A percentile compares a stretch with the other conserved stretches of the same genome.
Evolutionary conservation across 306 rosid genomes (phyloP).

Genomic region (Cicer bijugum): DNA sequence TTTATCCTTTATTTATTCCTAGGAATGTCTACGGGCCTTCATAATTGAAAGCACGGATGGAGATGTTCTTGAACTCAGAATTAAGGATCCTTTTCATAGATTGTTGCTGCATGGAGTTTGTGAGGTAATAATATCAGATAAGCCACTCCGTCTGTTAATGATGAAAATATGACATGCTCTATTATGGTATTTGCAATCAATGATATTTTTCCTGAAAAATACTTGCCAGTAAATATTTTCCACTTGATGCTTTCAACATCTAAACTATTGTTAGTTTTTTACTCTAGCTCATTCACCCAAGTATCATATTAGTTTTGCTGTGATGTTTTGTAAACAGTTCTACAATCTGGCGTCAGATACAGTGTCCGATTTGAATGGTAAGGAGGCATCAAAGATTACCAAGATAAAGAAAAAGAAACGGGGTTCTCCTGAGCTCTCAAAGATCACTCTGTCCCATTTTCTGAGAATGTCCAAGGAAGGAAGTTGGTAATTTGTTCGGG

Average conservation of each 20-base stretch:
- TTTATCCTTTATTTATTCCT: slow-evolving; percentile 12
- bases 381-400: slow-evolving; percentile 60
- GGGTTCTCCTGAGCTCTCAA: slow-evolving; percentile 60
- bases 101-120: slow-evolving; percentile 91
- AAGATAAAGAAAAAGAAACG: slow-evolving; percentile 68
- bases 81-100: slow-evolving; percentile 86
- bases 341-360: slow-evolving; percentile 79
- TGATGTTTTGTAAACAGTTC: slow-evolving; percentile 61
- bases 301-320: slow-evolving; percentile 12
- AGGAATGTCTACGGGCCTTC: slow-evolving; percentile 72
- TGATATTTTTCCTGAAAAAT: background rate
- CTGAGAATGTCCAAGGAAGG: slow-evolving; percentile 91
- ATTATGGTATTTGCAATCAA: background rate
- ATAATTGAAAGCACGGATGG: slow-evolving; percentile 53
- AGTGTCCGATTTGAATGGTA: slow-evolving; percentile 44
- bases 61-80: slow-evolving; percentile 59
- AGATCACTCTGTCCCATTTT: slow-evolving; percentile 67
- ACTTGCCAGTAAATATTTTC: background rate
- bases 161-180: slow-evolving; percentile 3
- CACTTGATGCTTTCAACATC: background rate
- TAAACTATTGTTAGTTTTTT: background rate
- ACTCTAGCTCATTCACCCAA: background rate
- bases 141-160: slow-evolving; percentile 13
- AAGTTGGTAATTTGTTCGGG: slow-evolving; percentile 61
- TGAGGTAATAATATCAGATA: slow-evolving; percentile 66